Percentiles rank a stretch among this genome's conserved stretches.
Conservation (phyloP, 345 rosid genomes). For the Clarkia xantiana region DNA sequence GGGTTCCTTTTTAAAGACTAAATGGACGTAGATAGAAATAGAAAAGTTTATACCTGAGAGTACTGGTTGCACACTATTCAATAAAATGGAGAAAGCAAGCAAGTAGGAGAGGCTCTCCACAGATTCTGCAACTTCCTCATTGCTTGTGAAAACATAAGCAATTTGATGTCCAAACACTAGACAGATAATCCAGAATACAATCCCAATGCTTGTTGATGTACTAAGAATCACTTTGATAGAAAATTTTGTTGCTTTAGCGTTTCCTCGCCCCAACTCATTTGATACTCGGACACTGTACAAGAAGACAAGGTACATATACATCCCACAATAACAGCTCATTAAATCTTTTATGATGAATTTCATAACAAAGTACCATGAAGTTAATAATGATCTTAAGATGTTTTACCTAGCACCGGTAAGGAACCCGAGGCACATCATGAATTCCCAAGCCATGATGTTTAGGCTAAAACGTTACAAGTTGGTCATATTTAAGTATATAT, state of each 20-base stretch:
- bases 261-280: constrained; percentile 10
- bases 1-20: too few relatives aligned
- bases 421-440: too few relatives aligned
- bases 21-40: too few relatives aligned
- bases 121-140: constrained; percentile 4
- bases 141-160: constrained; percentile 7
- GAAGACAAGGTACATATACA: not conserved
- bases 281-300: constrained; percentile 5
- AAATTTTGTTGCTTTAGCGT: not conserved
- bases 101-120: constrained; percentile 5
- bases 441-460: too few relatives aligned
- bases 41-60: constrained; percentile 3
- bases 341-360: too few relatives aligned
- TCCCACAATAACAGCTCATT: too few relatives aligned
- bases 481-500: too few relatives aligned
- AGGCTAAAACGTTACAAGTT: too few relatives aligned
- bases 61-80: constrained; percentile 11
- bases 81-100: constrained; percentile 7
- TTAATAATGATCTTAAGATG: too few relatives aligned
- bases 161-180: constrained; percentile 1
- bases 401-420: too few relatives aligned
- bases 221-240: constrained; percentile 3
- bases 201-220: constrained; percentile 4
- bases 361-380: too few relatives aligned
- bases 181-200: constrained; percentile 8